A percentile compares a stretch with the other conserved stretches of the same genome.
These are phyloP conservation scores for Allium cepa DNA, from an alignment of 106 monocot genomes.

Conservation along the genomic window DNA sequence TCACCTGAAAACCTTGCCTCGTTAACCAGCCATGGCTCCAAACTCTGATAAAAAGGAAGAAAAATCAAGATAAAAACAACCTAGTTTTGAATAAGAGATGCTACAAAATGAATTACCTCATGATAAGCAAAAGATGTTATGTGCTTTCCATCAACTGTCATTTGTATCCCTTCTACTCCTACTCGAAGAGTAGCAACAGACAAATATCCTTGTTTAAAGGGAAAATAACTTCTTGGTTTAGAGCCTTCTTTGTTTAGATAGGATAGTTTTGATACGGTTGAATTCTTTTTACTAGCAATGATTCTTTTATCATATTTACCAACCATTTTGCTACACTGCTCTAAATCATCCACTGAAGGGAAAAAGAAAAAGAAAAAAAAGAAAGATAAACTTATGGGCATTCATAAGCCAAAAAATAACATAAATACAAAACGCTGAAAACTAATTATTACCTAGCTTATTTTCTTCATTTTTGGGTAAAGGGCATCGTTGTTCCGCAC, in stretches of 20 bases:
- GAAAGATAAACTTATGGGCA: neutral
- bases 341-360: conserved; percentile 68
- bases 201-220: conserved; percentile 73
- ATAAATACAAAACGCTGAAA: neutral
- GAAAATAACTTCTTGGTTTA: conserved; percentile 51
- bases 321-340: conserved; percentile 54
- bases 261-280: conserved; percentile 23
- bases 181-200: conserved; percentile 72
- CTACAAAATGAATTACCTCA: conserved; percentile 36
- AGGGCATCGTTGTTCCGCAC: conserved; percentile 90
- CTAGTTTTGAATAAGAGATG: too few species aligned
- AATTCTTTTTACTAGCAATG: conserved; percentile 13
- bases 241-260: conserved; percentile 5
- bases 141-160: conserved; percentile 95
- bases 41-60: conserved; percentile 36
- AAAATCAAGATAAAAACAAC: conserved; percentile 1
- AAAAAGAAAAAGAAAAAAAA: conserved; percentile 14
- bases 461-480: conserved; percentile 29
- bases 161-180: conserved; percentile 79
- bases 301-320: conserved; percentile 42
- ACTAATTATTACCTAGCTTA: conserved; percentile 41
- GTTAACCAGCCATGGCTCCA: conserved; percentile 92
- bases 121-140: conserved; percentile 87
- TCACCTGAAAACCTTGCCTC: conserved; percentile 85
- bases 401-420: neutral